Conservation (phyloP, 768 basidiomycete genomes). For the Filobasidium wieringae region DNA sequence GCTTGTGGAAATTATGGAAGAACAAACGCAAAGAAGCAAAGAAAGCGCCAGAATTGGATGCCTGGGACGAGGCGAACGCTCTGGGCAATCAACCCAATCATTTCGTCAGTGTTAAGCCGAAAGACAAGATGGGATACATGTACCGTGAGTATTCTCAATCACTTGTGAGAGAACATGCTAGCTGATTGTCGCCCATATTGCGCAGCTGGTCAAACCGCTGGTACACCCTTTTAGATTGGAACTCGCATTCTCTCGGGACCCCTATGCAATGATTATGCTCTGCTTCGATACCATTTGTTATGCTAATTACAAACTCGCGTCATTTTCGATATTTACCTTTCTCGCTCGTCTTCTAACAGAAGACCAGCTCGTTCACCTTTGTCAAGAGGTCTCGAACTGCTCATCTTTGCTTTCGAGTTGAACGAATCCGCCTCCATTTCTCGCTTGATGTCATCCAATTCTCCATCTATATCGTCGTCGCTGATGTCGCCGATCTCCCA, state of each 20-base stretch:
- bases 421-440: too few species aligned
- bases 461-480: constrained; percentile 5
- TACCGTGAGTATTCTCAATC: not conserved
- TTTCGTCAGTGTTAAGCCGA: constrained; percentile 4
- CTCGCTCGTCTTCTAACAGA: not conserved
- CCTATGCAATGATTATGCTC: too few species aligned
- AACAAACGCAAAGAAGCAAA: not conserved
- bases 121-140: not conserved
- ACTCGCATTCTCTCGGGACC: too few species aligned
- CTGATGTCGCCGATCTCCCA: constrained; percentile 14
- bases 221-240: not conserved
- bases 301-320: too few species aligned
- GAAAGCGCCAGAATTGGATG: not conserved
- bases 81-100: constrained; percentile 8
- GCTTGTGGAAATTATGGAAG: constrained; percentile 1
- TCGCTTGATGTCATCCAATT: too few species aligned
- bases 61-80: constrained; percentile 4
- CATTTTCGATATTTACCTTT: constrained; percentile 1
- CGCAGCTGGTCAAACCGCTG: not conserved
- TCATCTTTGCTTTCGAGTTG: not conserved
- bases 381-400: not conserved
- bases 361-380: not conserved
- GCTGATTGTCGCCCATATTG: not conserved
- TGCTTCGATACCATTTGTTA: too few species aligned
- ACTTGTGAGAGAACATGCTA: not conserved